Evolutionary conservation across 805 yeast genomes (phyloP).

Genomic region (Brettanomyces nanus): DNA sequence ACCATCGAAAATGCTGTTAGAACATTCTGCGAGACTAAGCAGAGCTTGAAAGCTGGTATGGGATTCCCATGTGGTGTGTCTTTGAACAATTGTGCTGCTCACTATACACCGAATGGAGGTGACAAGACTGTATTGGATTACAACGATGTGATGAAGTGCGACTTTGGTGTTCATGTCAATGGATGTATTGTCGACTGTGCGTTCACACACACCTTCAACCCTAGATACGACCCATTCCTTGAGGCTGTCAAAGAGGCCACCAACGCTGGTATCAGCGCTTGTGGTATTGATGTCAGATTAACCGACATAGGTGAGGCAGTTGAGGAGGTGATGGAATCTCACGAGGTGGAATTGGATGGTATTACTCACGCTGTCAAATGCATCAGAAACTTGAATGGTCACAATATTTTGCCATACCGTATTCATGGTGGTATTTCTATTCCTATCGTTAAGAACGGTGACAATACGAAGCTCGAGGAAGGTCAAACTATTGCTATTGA

Average conservation of each 20-base stretch:
- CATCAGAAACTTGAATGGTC: conserved; percentile 91
- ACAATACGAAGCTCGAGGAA: conserved; percentile 96
- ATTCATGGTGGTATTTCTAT: conserved; percentile 96
- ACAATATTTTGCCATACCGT: conserved; percentile 72
- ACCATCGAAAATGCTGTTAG: conserved; percentile 80
- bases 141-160: conserved; percentile 95
- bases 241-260: conserved; percentile 91
- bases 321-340: conserved; percentile 95
- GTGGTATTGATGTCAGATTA: conserved; percentile 93
- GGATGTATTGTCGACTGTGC: conserved; percentile 95
- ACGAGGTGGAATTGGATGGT: conserved; percentile 88
- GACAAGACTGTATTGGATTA: conserved; percentile 73
- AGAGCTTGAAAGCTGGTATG: conserved; percentile 70
- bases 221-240: conserved; percentile 70
- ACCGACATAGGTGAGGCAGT: conserved; percentile 94
- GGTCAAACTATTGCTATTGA: conserved; percentile 98
- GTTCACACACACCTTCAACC: conserved; percentile 82
- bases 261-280: conserved; percentile 82
- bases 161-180: conserved; percentile 92
- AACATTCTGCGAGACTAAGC: conserved; percentile 50
- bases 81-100: conserved; percentile 92
- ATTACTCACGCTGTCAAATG: conserved; percentile 77
- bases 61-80: conserved; percentile 99
- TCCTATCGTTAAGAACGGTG: conserved; percentile 91
- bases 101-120: conserved; percentile 94